Evolutionary conservation across 1,284 basidiomycete species (phyloP).

Genomic region (Heterobasidion irregulare): DNA sequence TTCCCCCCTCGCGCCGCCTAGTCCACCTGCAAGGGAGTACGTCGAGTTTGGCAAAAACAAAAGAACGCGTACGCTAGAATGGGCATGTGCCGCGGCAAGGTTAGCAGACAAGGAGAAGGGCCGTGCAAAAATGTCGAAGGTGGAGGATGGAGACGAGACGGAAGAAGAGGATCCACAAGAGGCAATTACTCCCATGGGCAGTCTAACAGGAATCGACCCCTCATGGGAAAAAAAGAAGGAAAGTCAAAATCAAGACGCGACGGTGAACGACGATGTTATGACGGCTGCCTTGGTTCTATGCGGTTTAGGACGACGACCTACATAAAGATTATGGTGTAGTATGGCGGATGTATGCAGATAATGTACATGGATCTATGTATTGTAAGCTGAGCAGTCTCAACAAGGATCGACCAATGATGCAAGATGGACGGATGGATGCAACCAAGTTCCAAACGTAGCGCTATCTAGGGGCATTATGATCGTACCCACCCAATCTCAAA

Average conservation of each 20-base stretch:
- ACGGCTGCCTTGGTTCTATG: conserved; percentile 53
- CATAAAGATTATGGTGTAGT: conserved; percentile 1
- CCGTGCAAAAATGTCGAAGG: conserved; percentile 16
- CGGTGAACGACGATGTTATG: conserved; percentile 45
- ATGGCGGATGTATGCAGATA: conserved; percentile 6
- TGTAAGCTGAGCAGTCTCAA: neutral
- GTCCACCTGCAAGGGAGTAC: conserved; percentile 31
- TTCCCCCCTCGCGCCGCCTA: conserved; percentile 45
- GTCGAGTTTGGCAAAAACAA: conserved; percentile 36
- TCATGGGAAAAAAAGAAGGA: neutral
- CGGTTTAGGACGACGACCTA: conserved; percentile 36
- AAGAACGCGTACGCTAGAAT: conserved; percentile 52
- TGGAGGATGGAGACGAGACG: conserved; percentile 23
- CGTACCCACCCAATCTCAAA: conserved; percentile 61
- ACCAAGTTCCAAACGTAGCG: neutral
- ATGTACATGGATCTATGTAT: neutral
- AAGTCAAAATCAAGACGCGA: conserved; percentile 5
- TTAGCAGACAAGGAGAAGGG: conserved; percentile 16
- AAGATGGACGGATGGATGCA: neutral
- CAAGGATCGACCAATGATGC: neutral
- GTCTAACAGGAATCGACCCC: conserved; percentile 5
- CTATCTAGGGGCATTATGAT: neutral
- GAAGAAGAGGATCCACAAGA: conserved; percentile 22
- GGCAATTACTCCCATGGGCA: conserved; percentile 31
- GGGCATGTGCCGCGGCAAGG: conserved; percentile 60